Evolutionary conservation across 2,329 filamentous ascomycete species (phyloP).

Genomic region (Coniochaeta sp.): DNA sequence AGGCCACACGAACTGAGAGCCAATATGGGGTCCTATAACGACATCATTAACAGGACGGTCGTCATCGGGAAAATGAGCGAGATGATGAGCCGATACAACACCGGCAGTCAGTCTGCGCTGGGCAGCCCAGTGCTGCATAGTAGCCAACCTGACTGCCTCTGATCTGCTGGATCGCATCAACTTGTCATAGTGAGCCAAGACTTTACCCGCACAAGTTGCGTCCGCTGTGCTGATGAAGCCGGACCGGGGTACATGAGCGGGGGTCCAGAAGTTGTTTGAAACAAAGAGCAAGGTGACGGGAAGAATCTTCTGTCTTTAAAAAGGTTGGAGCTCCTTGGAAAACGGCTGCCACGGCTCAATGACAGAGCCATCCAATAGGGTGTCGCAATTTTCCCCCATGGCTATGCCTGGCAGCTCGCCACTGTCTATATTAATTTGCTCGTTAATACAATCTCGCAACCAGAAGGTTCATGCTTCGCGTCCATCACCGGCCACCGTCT

Average conservation of each 20-base stretch:
- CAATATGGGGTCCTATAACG: neutral
- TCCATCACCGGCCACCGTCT: neutral
- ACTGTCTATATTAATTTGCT: slow-evolving; percentile 1
- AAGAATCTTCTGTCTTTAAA: neutral
- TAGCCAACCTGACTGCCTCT: neutral
- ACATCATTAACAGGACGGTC: neutral
- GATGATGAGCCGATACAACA: slow-evolving; percentile 1
- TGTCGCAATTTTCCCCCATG: neutral
- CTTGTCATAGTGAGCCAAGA: neutral
- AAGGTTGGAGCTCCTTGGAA: neutral
- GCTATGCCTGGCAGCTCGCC: neutral
- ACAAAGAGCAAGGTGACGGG: neutral
- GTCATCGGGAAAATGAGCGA: neutral
- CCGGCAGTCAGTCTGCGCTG: neutral
- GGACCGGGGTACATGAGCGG: slow-evolving; percentile 9
- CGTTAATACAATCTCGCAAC: neutral
- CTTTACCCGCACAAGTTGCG: slow-evolving; percentile 9
- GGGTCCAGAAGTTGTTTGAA: neutral
- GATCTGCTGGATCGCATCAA: slow-evolving; percentile 3
- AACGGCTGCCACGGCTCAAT: neutral
- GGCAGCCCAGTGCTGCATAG: neutral
- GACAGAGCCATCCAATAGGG: neutral
- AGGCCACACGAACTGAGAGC: neutral
- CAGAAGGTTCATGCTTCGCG: neutral
- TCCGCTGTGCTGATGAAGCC: neutral